A percentile compares a stretch with the other conserved stretches of the same genome.
These are phyloP conservation scores for Candida sonorensis DNA, from an alignment of 805 yeast genomes.

Conservation along the genomic window DNA sequence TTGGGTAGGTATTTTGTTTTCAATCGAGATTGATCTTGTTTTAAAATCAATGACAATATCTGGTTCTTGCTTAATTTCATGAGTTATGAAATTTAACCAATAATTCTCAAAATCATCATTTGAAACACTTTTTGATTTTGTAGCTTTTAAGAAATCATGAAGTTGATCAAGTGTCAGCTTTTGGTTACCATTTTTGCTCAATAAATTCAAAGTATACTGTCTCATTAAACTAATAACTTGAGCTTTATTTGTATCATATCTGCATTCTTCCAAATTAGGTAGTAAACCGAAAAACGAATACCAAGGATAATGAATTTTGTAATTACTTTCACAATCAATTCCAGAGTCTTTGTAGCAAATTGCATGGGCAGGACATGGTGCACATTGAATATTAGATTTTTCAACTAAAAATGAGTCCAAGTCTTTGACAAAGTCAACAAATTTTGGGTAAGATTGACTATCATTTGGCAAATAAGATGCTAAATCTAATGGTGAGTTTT, in stretches of 20 bases:
- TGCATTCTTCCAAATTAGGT: conserved; percentile 60
- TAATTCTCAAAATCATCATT: conserved; percentile 67
- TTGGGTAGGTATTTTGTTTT: conserved; percentile 13
- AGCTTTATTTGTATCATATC: conserved; percentile 66
- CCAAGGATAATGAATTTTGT: conserved; percentile 44
- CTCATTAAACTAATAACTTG: conserved; percentile 61
- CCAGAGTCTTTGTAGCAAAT: conserved; percentile 56
- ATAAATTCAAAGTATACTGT: conserved; percentile 55
- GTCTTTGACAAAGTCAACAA: conserved; percentile 22
- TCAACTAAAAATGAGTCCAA: conserved; percentile 40
- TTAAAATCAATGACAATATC: conserved; percentile 62
- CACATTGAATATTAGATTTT: conserved; percentile 53
- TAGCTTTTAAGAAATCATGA: conserved; percentile 57
- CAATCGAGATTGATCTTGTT: conserved; percentile 18
- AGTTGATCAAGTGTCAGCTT: conserved; percentile 60
- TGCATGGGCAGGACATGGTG: conserved; percentile 77
- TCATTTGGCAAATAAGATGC: conserved; percentile 16
- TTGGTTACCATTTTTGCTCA: conserved; percentile 64
- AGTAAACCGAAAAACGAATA: conserved; percentile 48
- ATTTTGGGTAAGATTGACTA: conserved; percentile 1
- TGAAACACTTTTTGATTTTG: conserved; percentile 34
- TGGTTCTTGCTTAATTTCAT: conserved; percentile 39
- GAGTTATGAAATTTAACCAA: conserved; percentile 56
- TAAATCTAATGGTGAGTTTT: conserved; percentile 10
- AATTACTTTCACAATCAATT: conserved; percentile 68